Evolutionary conservation across 1,284 basidiomycete genomes (phyloP).

Genomic region (Bondarzewia mesenterica): DNA sequence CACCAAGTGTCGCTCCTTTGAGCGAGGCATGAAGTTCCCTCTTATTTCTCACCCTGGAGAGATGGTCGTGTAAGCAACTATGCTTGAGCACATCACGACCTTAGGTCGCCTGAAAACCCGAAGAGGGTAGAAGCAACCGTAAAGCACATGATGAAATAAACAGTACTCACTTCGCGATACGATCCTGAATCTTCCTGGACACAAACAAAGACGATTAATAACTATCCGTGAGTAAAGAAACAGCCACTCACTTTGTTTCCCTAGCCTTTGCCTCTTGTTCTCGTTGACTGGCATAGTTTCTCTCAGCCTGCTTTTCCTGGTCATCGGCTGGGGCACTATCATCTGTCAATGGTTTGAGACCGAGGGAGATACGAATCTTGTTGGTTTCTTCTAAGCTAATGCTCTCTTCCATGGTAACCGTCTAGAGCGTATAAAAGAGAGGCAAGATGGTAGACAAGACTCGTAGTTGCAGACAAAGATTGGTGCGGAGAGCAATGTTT

Average conservation of each 20-base stretch:
- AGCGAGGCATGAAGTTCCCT: constrained; percentile 86
- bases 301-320: constrained; percentile 75
- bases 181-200: constrained; percentile 64
- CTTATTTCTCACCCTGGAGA: constrained; percentile 79
- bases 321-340: constrained; percentile 57
- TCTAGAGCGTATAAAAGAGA: too few species aligned
- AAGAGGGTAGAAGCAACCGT: constrained; percentile 47
- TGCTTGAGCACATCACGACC: constrained; percentile 1
- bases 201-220: constrained; percentile 15
- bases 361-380: constrained; percentile 90
- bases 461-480: too few species aligned
- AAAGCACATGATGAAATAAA: constrained; percentile 15
- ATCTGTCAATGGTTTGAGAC: constrained; percentile 88
- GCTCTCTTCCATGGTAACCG: constrained; percentile 67
- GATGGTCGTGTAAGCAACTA: constrained; percentile 36
- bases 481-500: not conserved
- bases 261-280: constrained; percentile 65
- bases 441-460: too few species aligned
- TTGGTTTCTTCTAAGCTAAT: constrained; percentile 97
- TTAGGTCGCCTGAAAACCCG: constrained; percentile 14
- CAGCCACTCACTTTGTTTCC: constrained; percentile 59
- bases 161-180: constrained; percentile 81
- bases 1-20: constrained; percentile 85
- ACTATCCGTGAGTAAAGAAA: constrained; percentile 2
- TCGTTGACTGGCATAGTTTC: constrained; percentile 72